Conservation (phyloP, 2,329 filamentous ascomycete species). For the Cordyceps militaris region DNA sequence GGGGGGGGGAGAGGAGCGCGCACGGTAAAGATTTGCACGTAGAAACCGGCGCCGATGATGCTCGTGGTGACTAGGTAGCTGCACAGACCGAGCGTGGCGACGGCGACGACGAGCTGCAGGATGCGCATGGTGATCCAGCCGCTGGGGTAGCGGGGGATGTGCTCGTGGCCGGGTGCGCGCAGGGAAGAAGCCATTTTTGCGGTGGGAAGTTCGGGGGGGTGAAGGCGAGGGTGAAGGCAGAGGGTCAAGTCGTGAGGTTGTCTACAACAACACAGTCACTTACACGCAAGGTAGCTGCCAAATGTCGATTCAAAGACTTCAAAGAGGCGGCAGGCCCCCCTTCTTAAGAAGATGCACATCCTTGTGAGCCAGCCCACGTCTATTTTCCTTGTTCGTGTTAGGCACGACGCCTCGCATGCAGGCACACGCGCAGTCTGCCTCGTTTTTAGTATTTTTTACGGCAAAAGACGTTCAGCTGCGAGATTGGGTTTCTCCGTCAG, state of each 20-base stretch:
- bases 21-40: conserved; percentile 34
- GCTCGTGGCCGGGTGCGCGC: conserved; percentile 34
- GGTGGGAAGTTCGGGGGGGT: background rate
- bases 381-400: background rate
- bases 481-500: conserved; percentile 7
- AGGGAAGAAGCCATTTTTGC: conserved; percentile 13
- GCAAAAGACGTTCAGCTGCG: background rate
- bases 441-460: background rate
- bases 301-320: too few species aligned
- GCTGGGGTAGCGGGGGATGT: conserved; percentile 38
- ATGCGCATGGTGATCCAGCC: conserved; percentile 38
- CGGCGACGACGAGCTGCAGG: conserved; percentile 37
- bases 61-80: conserved; percentile 34
- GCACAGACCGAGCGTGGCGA: conserved; percentile 40
- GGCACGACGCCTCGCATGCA: background rate
- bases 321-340: too few species aligned
- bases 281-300: too few species aligned
- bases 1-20: conserved; percentile 14
- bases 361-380: background rate
- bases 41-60: conserved; percentile 29
- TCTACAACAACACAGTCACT: too few species aligned
- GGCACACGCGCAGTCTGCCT: background rate
- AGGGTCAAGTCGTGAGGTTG: background rate
- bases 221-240: background rate
- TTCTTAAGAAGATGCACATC: background rate